Evolutionary conservation across 495 filamentous ascomycete species (phyloP).

Genomic region (Neurospora africana): DNA sequence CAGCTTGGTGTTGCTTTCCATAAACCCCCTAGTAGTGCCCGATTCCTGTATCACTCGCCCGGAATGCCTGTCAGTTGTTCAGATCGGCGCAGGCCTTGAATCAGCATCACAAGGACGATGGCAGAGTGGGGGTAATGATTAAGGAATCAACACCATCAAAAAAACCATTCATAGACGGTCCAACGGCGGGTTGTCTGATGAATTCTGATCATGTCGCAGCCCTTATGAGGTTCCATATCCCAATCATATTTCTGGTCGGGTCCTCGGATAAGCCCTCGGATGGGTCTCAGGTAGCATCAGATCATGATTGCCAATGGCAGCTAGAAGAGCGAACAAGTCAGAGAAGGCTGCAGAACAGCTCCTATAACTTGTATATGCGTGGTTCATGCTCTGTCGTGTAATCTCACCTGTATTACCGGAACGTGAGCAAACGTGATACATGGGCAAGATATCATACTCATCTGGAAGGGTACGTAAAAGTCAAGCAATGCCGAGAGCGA

Average conservation of each 20-base stretch:
- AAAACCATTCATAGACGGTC: not conserved
- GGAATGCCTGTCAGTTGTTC: not conserved
- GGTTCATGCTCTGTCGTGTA: conserved; percentile 10
- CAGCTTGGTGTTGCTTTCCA: not conserved
- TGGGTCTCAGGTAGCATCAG: conserved; percentile 12
- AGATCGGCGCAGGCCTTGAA: not conserved
- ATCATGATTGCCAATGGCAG: conserved; percentile 9
- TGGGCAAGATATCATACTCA: not conserved
- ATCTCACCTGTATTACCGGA: not conserved
- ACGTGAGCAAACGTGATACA: not conserved
- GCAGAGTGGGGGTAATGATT: not conserved
- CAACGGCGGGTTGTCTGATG: not conserved
- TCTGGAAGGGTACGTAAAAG: not conserved
- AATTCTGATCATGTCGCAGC: not conserved
- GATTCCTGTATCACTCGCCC: not conserved
- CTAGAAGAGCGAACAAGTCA: not conserved
- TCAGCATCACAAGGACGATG: not conserved
- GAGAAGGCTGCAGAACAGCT: conserved; percentile 12
- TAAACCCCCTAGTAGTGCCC: not conserved
- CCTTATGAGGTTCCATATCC: not conserved
- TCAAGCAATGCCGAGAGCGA: not conserved
- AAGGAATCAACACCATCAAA: not conserved
- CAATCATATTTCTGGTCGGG: not conserved
- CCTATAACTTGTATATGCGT: conserved; percentile 8
- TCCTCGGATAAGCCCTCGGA: conserved; percentile 5